Evolutionary conservation across 352 stramenopile species (phyloP).

Genomic region (Pythium folliculosum): DNA sequence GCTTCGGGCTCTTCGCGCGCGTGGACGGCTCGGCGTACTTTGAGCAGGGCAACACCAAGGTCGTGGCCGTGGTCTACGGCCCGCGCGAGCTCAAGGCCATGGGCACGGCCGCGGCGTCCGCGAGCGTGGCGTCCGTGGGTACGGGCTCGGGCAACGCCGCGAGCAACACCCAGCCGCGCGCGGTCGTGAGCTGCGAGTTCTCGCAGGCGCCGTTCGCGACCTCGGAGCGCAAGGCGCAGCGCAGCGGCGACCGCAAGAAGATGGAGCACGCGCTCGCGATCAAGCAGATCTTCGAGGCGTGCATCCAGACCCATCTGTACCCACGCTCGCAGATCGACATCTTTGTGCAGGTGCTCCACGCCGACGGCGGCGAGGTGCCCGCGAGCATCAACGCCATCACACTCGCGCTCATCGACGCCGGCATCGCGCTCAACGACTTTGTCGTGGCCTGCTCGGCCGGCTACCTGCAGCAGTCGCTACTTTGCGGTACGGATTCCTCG

Average conservation of each 20-base stretch:
- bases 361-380: constrained; percentile 86
- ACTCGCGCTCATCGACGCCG: constrained; percentile 89
- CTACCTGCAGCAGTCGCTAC: constrained; percentile 88
- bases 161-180: constrained; percentile 71
- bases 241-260: constrained; percentile 84
- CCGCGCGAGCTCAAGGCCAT: constrained; percentile 74
- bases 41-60: constrained; percentile 90
- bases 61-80: constrained; percentile 87
- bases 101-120: constrained; percentile 30
- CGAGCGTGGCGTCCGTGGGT: constrained; percentile 50
- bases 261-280: constrained; percentile 87
- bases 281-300: constrained; percentile 92
- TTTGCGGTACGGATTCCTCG: constrained; percentile 83
- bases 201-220: constrained; percentile 88
- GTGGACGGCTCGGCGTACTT: constrained; percentile 88
- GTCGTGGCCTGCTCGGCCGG: constrained; percentile 88
- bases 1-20: constrained; percentile 83
- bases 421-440: constrained; percentile 92
- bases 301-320: constrained; percentile 91
- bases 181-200: constrained; percentile 83
- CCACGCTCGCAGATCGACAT: constrained; percentile 93
- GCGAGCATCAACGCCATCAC: constrained; percentile 91
- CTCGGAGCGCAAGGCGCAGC: constrained; percentile 79
- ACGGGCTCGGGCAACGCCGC: constrained; percentile 62
- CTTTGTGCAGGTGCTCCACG: constrained; percentile 91